phyloP scores from a whole-genome alignment of 306 rosid species.

The Crataegus laevigata region DNA sequence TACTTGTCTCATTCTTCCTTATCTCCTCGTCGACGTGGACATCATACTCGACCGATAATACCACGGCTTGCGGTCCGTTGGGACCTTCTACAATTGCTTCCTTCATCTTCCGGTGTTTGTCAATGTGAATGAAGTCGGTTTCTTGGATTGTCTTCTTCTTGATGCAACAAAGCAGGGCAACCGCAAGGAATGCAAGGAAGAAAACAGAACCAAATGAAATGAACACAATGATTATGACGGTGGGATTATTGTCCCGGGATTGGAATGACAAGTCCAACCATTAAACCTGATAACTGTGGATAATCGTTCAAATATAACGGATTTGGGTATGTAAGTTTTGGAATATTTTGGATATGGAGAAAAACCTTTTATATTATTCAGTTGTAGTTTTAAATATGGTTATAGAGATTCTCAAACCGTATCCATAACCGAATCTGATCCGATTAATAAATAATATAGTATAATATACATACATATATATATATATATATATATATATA shows the following conservation, averaged over 20 bases:
- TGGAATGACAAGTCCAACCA: no score
- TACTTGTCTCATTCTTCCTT: slow-evolving; percentile 23
- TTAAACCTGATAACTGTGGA: no score
- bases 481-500: no score
- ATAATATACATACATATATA: no score
- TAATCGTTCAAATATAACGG: no score
- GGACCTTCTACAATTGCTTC: slow-evolving; percentile 55
- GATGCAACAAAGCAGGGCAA: slow-evolving; percentile 41
- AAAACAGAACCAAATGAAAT: slow-evolving; percentile 47
- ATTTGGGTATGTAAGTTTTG: no score
- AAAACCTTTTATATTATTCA: no score
- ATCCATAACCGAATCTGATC: no score
- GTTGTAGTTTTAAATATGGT: no score
- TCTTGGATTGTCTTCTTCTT: slow-evolving; percentile 51
- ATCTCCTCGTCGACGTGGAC: slow-evolving; percentile 43
- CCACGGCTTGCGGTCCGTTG: slow-evolving; percentile 33
- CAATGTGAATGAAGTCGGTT: slow-evolving; percentile 41
- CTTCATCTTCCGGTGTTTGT: slow-evolving; percentile 45
- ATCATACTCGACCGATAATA: slow-evolving; percentile 57
- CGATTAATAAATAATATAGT: no score
- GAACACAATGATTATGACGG: slow-evolving; percentile 45
- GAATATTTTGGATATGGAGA: no score
- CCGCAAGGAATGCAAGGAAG: slow-evolving; percentile 54
- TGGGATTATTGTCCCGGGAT: slow-evolving; percentile 40
- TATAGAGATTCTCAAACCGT: no score